These are phyloP conservation scores for Mycena indigotica DNA, from an alignment of 768 basidiomycete species.

Conservation along the genomic window DNA sequence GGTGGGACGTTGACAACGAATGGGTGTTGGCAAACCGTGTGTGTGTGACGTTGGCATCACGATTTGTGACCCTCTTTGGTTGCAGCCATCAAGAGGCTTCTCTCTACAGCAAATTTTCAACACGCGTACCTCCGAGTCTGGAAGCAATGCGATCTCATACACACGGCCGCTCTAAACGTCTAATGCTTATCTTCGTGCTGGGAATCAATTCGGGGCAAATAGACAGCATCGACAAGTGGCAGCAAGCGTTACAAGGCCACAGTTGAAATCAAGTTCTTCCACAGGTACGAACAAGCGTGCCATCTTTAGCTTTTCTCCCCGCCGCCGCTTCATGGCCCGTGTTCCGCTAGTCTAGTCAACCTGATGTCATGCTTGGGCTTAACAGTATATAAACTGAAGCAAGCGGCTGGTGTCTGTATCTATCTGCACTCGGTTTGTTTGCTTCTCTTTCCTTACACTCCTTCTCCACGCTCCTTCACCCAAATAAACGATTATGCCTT, in stretches of 20 bases:
- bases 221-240: neutral
- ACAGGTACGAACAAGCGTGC: neutral
- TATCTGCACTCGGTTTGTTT: neutral
- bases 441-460: neutral
- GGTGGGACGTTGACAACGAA: neutral
- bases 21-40: neutral
- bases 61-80: neutral
- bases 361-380: neutral
- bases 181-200: neutral
- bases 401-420: neutral
- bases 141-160: neutral
- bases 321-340: neutral
- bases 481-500: conserved; percentile 1
- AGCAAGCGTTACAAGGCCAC: neutral
- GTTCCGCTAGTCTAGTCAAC: neutral
- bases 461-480: neutral
- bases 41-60: neutral
- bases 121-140: neutral
- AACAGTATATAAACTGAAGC: neutral
- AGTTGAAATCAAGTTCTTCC: neutral
- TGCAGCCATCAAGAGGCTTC: neutral
- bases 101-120: neutral
- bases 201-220: neutral
- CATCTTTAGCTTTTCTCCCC: neutral
- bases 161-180: neutral